Percentiles rank a stretch among this genome's conserved stretches.
Evolutionary conservation across 2,329 filamentous ascomycete genomes (phyloP).

Genomic region (Talaromyces funiculosus): DNA sequence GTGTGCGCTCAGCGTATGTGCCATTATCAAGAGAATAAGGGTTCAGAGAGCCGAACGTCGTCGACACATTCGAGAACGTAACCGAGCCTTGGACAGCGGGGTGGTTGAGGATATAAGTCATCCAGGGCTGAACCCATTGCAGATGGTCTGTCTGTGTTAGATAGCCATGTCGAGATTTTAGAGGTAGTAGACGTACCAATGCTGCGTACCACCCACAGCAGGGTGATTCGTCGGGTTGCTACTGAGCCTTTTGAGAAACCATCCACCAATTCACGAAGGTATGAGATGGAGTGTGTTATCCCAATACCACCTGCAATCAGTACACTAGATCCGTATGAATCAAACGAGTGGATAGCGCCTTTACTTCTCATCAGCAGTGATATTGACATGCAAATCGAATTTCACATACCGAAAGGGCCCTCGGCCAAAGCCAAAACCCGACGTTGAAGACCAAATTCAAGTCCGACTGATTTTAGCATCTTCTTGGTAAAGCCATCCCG

Average conservation of each 20-base stretch:
- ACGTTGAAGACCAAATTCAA: conserved; percentile 46
- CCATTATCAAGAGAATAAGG: not conserved
- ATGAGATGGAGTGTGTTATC: conserved; percentile 85
- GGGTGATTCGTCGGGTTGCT: conserved; percentile 67
- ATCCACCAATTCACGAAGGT: conserved; percentile 65
- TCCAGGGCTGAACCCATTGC: conserved; percentile 81
- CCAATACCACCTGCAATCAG: conserved; percentile 86
- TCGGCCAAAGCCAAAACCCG: conserved; percentile 67
- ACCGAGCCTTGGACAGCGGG: conserved; percentile 9
- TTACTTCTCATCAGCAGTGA: not conserved
- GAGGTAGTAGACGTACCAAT: conserved; percentile 8
- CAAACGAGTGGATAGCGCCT: conserved; percentile 63
- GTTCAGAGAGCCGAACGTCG: conserved; percentile 45
- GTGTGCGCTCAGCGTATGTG: conserved; percentile 64
- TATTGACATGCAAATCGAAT: not conserved
- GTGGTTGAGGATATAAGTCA: conserved; percentile 36
- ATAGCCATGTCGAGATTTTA: not conserved
- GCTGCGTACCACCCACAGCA: conserved; percentile 59
- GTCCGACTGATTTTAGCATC: conserved; percentile 61
- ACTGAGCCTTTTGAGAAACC: conserved; percentile 62
- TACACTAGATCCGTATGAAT: conserved; percentile 83
- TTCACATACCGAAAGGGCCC: conserved; percentile 64
- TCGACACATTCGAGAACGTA: conserved; percentile 47
- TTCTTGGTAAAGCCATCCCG: conserved; percentile 75
- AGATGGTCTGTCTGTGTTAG: conserved; percentile 58